phyloP scores from a whole-genome alignment of 257 asterid species.

The Solanum dulcamara region DNA sequence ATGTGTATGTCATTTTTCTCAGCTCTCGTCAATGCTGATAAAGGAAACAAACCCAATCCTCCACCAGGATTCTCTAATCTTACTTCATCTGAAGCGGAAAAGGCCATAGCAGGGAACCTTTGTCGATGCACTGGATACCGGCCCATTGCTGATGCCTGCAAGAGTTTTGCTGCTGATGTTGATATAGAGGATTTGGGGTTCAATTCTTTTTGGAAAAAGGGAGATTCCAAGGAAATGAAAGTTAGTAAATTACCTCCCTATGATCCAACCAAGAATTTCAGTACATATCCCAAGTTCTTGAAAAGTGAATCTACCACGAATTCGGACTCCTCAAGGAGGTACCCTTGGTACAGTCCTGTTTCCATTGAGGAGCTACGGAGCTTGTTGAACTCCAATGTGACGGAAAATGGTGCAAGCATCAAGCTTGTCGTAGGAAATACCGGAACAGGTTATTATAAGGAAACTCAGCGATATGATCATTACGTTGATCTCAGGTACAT shows the following conservation, averaged over 20 bases:
- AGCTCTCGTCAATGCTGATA: constrained; percentile 43
- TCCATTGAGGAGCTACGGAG: constrained; percentile 40
- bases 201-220: constrained; percentile 48
- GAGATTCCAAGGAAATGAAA: constrained; percentile 23
- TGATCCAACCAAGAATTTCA: constrained; percentile 16
- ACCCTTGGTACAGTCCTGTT: constrained; percentile 51
- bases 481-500: constrained; percentile 47
- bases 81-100: constrained; percentile 57
- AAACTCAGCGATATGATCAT: constrained; percentile 22
- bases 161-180: constrained; percentile 48
- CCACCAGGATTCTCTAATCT: constrained; percentile 50
- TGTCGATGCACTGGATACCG: constrained; percentile 75
- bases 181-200: constrained; percentile 70
- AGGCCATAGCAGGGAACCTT: constrained; percentile 48
- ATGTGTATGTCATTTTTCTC: constrained; percentile 67
- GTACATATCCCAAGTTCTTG: constrained; percentile 25
- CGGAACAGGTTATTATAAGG: constrained; percentile 53
- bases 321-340: constrained; percentile 22
- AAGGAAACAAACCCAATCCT: constrained; percentile 18
- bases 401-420: constrained; percentile 11
- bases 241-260: constrained; percentile 28
- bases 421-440: constrained; percentile 63
- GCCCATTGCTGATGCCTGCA: constrained; percentile 73
- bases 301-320: constrained; percentile 3
- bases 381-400: constrained; percentile 24